Conservation (phyloP, 2,329 filamentous ascomycete species). For the Remersonia thermophila region DNA sequence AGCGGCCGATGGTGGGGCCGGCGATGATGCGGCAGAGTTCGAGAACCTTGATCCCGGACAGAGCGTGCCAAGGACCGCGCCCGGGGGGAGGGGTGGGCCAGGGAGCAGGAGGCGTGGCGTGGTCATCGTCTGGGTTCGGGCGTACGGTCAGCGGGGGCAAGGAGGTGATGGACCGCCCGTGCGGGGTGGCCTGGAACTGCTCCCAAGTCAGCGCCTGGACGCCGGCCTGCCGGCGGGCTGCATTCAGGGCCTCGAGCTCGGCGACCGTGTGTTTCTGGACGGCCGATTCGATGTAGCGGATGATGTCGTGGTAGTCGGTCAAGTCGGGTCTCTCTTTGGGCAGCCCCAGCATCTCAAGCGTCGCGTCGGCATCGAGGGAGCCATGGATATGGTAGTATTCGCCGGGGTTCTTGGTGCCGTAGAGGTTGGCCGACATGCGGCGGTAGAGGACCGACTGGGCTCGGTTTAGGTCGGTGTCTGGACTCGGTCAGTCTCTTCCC, state of each 20-base stretch:
- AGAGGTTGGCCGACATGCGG: slow-evolving; percentile 60
- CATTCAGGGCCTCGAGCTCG: slow-evolving; percentile 48
- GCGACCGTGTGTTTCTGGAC: slow-evolving; percentile 41
- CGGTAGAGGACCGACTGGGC: slow-evolving; percentile 62
- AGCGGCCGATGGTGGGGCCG: slow-evolving; percentile 58
- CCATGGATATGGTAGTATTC: slow-evolving; percentile 67
- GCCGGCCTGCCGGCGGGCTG: slow-evolving; percentile 44
- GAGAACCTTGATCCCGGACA: slow-evolving; percentile 56
- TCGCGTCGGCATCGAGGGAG: slow-evolving; percentile 58
- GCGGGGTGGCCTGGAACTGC: slow-evolving; percentile 43
- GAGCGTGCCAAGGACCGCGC: slow-evolving; percentile 17
- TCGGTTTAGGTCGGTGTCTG: slow-evolving; percentile 58
- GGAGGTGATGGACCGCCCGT: slow-evolving; percentile 33
- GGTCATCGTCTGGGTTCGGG: slow-evolving; percentile 29
- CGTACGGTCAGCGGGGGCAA: slow-evolving; percentile 38
- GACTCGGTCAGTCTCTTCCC: too few relatives aligned
- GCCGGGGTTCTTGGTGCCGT: slow-evolving; percentile 51
- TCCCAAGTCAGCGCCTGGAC: slow-evolving; percentile 46
- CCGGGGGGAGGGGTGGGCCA: slow-evolving; percentile 21
- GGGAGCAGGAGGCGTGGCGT: slow-evolving; percentile 33
- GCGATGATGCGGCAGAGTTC: slow-evolving; percentile 68
- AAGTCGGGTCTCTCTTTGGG: slow-evolving; percentile 48
- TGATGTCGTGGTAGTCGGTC: slow-evolving; percentile 46
- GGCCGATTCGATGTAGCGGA: slow-evolving; percentile 45
- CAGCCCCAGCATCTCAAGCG: slow-evolving; percentile 57